phyloP scores from a whole-genome alignment of 495 filamentous ascomycete genomes.

The Talaromyces stipitatus region DNA sequence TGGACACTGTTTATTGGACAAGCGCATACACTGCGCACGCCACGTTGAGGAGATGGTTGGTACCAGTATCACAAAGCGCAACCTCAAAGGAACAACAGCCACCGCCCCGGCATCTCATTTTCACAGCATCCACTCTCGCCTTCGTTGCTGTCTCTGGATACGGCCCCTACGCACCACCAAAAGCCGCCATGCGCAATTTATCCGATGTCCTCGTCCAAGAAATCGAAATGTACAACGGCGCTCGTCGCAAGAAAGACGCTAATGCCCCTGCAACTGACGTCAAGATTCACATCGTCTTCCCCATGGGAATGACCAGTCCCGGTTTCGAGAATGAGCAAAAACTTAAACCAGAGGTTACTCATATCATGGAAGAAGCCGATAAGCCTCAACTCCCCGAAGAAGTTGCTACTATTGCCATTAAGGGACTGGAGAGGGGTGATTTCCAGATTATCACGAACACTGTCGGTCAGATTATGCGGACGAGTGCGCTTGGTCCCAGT shows the following conservation, averaged over 20 bases:
- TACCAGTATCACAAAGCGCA: conserved; percentile 24
- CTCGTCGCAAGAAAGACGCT: conserved; percentile 40
- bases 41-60: conserved; percentile 41
- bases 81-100: conserved; percentile 12
- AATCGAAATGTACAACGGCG: conserved; percentile 69
- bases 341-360: conserved; percentile 75
- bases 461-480: conserved; percentile 59
- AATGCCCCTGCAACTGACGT: conserved; percentile 49
- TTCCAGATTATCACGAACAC: conserved; percentile 68
- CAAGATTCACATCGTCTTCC: conserved; percentile 75
- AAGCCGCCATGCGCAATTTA: conserved; percentile 76
- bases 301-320: conserved; percentile 70
- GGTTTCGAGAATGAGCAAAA: conserved; percentile 72
- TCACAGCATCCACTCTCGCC: conserved; percentile 72
- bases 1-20: conserved; percentile 89
- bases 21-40: conserved; percentile 79
- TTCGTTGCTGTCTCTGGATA: conserved; percentile 81
- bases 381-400: conserved; percentile 68
- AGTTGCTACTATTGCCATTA: conserved; percentile 63
- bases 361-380: conserved; percentile 75
- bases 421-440: conserved; percentile 69
- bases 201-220: conserved; percentile 80
- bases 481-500: conserved; percentile 33
- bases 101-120: conserved; percentile 69
- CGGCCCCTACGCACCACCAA: conserved; percentile 72